Evolutionary conservation across 352 stramenopile species (phyloP).

Genomic region (Achlya hypogyna): DNA sequence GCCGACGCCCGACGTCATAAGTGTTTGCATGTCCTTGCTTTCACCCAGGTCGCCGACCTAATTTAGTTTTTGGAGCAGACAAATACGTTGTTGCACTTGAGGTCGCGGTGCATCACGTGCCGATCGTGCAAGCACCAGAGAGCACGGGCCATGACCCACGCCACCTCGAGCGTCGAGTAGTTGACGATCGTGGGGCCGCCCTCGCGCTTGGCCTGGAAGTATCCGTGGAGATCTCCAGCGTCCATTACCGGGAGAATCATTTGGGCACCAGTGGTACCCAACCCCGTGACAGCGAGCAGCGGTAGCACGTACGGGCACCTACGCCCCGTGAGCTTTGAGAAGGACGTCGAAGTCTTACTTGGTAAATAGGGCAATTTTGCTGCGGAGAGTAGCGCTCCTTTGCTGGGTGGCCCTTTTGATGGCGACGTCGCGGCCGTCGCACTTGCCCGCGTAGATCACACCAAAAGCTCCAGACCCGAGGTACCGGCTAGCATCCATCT

Average conservation of each 20-base stretch:
- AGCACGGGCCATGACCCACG: not conserved
- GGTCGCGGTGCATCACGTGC: not conserved
- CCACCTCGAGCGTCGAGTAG: not conserved
- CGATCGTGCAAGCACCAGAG: not conserved
- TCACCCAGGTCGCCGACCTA: conserved; percentile 8
- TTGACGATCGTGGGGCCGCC: not conserved
- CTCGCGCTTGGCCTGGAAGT: not conserved
- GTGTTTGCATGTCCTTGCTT: not conserved
- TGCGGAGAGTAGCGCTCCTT: not conserved
- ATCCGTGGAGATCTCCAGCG: not conserved
- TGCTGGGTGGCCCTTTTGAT: not conserved
- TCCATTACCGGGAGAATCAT: not conserved
- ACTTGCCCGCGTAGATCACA: too few species aligned
- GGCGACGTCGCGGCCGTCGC: not conserved
- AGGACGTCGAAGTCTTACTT: not conserved
- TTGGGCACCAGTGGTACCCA: not conserved
- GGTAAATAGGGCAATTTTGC: not conserved
- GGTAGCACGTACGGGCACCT: not conserved
- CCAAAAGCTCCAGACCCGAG: too few species aligned
- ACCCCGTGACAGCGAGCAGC: not conserved
- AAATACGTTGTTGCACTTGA: not conserved
- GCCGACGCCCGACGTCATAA: not conserved
- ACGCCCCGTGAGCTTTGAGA: not conserved
- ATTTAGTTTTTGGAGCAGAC: not conserved
- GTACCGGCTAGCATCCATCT: too few species aligned